phyloP scores from a whole-genome alignment of 805 yeast genomes.

The Candida nanaspora region DNA sequence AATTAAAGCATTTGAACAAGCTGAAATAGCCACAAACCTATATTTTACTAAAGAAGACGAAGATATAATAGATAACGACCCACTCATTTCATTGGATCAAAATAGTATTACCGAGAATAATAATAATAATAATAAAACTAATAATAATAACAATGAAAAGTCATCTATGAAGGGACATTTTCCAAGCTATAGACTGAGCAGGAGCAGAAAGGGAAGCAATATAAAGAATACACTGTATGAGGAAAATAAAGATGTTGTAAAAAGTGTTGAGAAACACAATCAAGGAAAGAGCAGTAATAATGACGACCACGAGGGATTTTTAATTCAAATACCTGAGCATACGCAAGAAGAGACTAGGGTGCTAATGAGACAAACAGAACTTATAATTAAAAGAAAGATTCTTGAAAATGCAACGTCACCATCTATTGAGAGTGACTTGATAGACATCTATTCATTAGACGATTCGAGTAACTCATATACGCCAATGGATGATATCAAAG shows the following conservation, averaged over 20 bases:
- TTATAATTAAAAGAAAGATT: slow-evolving; percentile 2
- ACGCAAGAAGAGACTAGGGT: slow-evolving; percentile 13
- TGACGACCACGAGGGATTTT: slow-evolving; percentile 4
- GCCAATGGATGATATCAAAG: not conserved
- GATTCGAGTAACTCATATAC: too few species aligned
- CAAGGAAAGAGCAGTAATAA: not conserved
- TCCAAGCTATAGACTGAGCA: not conserved
- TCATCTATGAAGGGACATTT: not conserved
- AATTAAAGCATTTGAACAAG: slow-evolving; percentile 29
- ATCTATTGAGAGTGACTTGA: too few species aligned
- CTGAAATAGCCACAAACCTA: slow-evolving; percentile 25
- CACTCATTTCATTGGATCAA: not conserved
- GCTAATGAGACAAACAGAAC: not conserved
- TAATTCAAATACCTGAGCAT: slow-evolving; percentile 17
- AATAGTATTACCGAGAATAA: too few species aligned
- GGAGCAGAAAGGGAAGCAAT: not conserved
- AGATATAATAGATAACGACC: slow-evolving; percentile 7
- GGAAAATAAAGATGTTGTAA: not conserved
- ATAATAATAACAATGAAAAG: not conserved
- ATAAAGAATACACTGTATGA: too few species aligned
- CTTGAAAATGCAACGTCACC: too few species aligned
- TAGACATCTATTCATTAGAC: too few species aligned
- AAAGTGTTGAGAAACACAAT: not conserved
- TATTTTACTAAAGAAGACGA: slow-evolving; percentile 17
- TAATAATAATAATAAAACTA: not conserved